Evolutionary conservation across 352 stramenopile species (phyloP).

Genomic region (Blastocystis sp.): DNA sequence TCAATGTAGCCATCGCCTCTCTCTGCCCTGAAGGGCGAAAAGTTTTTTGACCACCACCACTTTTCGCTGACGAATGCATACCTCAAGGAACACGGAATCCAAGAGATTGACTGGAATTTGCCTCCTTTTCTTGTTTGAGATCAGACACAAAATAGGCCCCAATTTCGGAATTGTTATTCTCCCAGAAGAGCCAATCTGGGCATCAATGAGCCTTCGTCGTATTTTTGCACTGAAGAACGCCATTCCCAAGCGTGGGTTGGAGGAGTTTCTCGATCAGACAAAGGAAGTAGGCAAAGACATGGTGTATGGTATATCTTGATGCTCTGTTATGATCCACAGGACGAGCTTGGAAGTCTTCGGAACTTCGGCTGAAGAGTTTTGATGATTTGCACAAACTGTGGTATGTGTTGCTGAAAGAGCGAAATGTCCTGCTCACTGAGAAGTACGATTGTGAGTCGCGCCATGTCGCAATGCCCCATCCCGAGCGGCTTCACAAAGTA

Average conservation of each 20-base stretch:
- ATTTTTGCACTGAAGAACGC: neutral
- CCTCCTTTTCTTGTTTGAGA: neutral
- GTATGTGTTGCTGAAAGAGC: slow-evolving; percentile 93
- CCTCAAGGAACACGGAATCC: slow-evolving; percentile 70
- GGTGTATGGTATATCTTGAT: neutral
- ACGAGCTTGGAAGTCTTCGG: slow-evolving; percentile 85
- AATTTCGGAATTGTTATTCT: neutral
- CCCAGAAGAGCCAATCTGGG: neutral
- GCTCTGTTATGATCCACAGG: slow-evolving; percentile 68
- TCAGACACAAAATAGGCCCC: neutral
- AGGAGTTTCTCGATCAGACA: slow-evolving; percentile 20
- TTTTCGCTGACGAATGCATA: slow-evolving; percentile 57
- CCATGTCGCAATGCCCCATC: slow-evolving; percentile 75
- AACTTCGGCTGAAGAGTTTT: slow-evolving; percentile 91
- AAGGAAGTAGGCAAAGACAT: neutral
- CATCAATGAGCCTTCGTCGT: slow-evolving; percentile 34
- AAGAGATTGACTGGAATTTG: slow-evolving; percentile 74
- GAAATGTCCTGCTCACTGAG: slow-evolving; percentile 91
- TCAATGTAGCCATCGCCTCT: slow-evolving; percentile 37
- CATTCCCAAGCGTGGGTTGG: slow-evolving; percentile 47
- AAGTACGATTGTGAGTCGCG: slow-evolving; percentile 73
- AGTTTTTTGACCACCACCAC: slow-evolving; percentile 59
- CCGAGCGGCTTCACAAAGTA: slow-evolving; percentile 67
- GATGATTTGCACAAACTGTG: slow-evolving; percentile 96
- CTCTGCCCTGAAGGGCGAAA: slow-evolving; percentile 22